Evolutionary conservation across 441 rosid species (phyloP), one percentile per base, ranked within the genome.

Genomic region (Erodium moschatum): DNA sequence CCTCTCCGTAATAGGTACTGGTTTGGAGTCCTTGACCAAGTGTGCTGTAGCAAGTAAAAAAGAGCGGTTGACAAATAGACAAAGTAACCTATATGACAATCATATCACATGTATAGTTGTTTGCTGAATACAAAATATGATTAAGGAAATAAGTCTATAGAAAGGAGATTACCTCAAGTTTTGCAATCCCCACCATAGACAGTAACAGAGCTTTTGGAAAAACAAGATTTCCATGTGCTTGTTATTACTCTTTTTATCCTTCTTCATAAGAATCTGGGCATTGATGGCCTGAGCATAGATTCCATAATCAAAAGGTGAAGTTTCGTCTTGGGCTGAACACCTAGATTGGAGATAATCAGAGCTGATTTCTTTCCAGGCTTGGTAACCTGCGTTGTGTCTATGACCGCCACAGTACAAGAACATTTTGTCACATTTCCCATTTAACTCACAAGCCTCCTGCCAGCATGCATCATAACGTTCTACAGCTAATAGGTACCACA

Each of bases 121-220:
- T 24, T 24, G 27, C 1, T 24, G 27, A 24, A 24, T 24, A 24
- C 2, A 24, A 2, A 24, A 2, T 24, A 24, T 24, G 27, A 24
- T 24, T 24, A 24, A 24, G 27, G 27, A 24, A 24, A 24, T 24
- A 24, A 24, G 27, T 24, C 1, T 24, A 24, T 24, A 24, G 27
- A 24, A n/a, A n/a, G n/a, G n/a, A 24, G 27, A 24, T 24, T 24
- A 24, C 27, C 27, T 24, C 27, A 92, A 75, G 78, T 92, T 92
- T 69, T 92, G 95, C 67, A 92, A 81, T 27, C 96, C 97, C 96
- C 96, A 92, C 97, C 97, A 89, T 2, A 89, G 84, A 74, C 95
- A 92, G 76, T 85, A 89, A 54, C 81, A 84, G 80, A 89, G 90
- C 72, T 87, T 89, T 54, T 88, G 69, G 80, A 81, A 69, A 60